Base-by-base conservation (phyloP, 2,329 filamentous ascomycete species). In the Colletotrichum sp. region DNA sequence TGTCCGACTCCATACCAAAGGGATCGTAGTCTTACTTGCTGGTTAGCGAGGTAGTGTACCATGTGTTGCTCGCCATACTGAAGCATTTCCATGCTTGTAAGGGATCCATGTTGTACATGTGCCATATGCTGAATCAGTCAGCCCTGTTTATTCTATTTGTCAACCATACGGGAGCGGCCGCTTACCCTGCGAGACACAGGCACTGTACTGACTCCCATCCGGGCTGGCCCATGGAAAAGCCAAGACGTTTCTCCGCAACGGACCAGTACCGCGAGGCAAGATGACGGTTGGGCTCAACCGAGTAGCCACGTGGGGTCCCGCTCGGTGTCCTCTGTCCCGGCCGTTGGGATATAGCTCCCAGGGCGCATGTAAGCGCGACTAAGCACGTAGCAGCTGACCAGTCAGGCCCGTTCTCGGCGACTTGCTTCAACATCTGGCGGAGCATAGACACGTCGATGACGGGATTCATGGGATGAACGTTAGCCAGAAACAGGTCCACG, bases 61-160 rank as follows among this genome's bases (percentile, higher is more conserved):
- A 77, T 3, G 69, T 73, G 12, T 72, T 70, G 34, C 74, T 76
- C 22, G 76, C 76, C 65, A 76, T 76, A 27, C 70, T 77, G 48
- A 77, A 77, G 59, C 74, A 76, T 39, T 77, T 77, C 76, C 76
- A 77, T 1, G 76, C 76, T 19, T 77, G 65, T 36, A 77, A 34
- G 52, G 76, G 76, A 67, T 77, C 70, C 66, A 77, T 69, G 65
- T 74, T 77, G 19, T 77, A 76, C 76, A 77, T 77, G 74, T 77
- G 74, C 76, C 76, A 77, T 22, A 77, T 76, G 1, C 76, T 77
- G 28, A 13, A 5, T 16, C 11, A 9, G 65, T 76, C 55, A 76
- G 71, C 52, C 34, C 44, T 74, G 28, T 39, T 9, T 39, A 30
- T 2, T 30, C 13, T 11, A 13, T n/a, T 30, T 22, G 39, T 19